Base-by-base conservation (phyloP, 768 basidiomycete species). In the Cytidiella melzeri region DNA sequence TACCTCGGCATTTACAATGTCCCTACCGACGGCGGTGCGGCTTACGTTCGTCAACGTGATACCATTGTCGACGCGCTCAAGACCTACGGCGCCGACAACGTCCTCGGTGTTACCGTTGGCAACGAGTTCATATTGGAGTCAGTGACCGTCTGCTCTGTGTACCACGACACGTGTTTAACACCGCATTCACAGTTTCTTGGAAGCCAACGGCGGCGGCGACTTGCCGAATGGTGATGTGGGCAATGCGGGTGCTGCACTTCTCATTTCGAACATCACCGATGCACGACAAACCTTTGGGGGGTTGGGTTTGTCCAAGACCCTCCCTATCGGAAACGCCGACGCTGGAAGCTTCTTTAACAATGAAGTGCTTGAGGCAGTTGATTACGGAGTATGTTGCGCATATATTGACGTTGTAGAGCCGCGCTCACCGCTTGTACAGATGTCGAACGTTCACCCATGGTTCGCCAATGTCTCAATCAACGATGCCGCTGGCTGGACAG, bases 391-490 rank as follows among this genome's bases (percentile, higher is more conserved):
- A 63, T n/a, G n/a, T n/a, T n/a, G n/a, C n/a, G n/a, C 26, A 76
- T 71, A 7, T 50, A 48, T 39, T 52, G 42, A n/a, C n/a, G n/a
- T n/a, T n/a, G n/a, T n/a, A n/a, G n/a, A n/a, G n/a, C n/a, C n/a
- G n/a, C 23, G 36, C 42, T 11, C 41, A 23, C 43, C 24, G 25
- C 3, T 45, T 36, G 13, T 46, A 2, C 23, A 86, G 83, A 79
- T 93, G 85, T 78, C 90, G 5, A 95, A 96, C 54, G 90, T 92
- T 5, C 92, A 95, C 61, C 83, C 92, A 3, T 93, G 90, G 91
- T 97, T 96, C 63, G 94, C 86, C n/a, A 81, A 85, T 56, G 76
- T 84, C 21, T 73, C 77, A 6, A 80, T 84, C 21, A 64, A 78
- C 4, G 57, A 76, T 3, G 83, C 87, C 0, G 88, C 93, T 0